Evolutionary conservation across 495 filamentous ascomycete genomes (phyloP).

Genomic region (Aspergillus biplanus): DNA sequence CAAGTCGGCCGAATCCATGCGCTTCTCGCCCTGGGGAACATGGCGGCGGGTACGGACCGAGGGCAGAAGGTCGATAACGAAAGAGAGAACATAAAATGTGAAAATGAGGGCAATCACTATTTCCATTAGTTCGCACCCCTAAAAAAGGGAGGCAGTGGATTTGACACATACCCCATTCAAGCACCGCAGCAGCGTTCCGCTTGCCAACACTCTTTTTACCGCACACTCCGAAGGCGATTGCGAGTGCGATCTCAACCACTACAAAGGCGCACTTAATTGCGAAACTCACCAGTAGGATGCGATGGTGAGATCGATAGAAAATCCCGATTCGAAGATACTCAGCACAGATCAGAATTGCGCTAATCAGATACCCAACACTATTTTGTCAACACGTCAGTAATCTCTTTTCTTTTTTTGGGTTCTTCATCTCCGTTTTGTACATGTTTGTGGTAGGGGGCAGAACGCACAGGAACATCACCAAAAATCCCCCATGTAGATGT

Average conservation of each 20-base stretch:
- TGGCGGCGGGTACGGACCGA: constrained; percentile 67
- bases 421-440: too few relatives aligned
- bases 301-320: constrained; percentile 68
- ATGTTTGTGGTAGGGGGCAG: background rate
- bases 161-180: constrained; percentile 67
- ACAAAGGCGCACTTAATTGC: constrained; percentile 82
- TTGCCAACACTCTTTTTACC: constrained; percentile 37
- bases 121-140: constrained; percentile 6
- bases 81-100: constrained; percentile 86
- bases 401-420: too few relatives aligned
- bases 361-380: constrained; percentile 65
- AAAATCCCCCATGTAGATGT: constrained; percentile 71
- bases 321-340: constrained; percentile 86
- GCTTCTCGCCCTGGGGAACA: constrained; percentile 50
- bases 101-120: constrained; percentile 82
- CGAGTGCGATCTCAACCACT: constrained; percentile 74
- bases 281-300: constrained; percentile 74
- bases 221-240: constrained; percentile 62
- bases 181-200: constrained; percentile 60
- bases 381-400: too few relatives aligned
- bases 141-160: background rate
- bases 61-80: constrained; percentile 85
- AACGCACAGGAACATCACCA: constrained; percentile 79
- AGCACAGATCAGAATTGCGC: constrained; percentile 81
- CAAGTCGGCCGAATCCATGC: constrained; percentile 23